Evolutionary conservation across 164 flowering plant species (phyloP).

Genomic region (Stephania cephalantha): DNA sequence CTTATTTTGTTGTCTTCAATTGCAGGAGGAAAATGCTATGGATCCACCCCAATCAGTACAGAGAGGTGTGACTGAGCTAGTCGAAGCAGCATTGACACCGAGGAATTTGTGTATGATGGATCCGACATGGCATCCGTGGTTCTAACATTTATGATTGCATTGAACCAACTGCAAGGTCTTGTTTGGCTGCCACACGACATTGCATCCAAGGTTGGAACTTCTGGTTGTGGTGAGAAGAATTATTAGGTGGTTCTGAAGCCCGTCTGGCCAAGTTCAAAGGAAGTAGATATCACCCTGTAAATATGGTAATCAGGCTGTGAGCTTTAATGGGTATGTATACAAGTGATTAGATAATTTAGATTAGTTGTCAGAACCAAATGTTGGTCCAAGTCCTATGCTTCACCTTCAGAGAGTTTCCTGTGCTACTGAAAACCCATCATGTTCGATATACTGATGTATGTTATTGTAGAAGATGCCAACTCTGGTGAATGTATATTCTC

Average conservation of each 20-base stretch:
- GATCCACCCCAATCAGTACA: constrained; percentile 93
- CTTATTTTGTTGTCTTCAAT: neutral
- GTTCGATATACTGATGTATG: neutral
- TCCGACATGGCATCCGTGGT: constrained; percentile 99
- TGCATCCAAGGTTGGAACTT: constrained; percentile 90
- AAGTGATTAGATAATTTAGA: neutral
- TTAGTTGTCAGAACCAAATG: neutral
- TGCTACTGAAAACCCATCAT: neutral
- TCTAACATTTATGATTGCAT: constrained; percentile 26
- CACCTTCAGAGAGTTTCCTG: neutral
- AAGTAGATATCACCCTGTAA: neutral
- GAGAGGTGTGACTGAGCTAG: constrained; percentile 79
- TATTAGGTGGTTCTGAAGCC: neutral
- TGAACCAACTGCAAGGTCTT: constrained; percentile 28
- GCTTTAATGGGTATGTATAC: neutral
- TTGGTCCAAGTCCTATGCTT: neutral
- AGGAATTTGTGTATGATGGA: constrained; percentile 98
- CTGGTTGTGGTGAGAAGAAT: neutral
- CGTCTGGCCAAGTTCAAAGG: neutral
- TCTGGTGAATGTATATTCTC: neutral
- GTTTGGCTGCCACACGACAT: constrained; percentile 96
- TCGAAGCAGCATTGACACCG: constrained; percentile 84
- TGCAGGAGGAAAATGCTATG: constrained; percentile 74
- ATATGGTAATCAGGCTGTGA: neutral
- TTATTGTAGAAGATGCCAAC: neutral